Percentiles rank a stretch among this genome's conserved stretches.
phyloP scores from a whole-genome alignment of 176 grass and related monocot genomes.

The Elymus sibiricus region DNA sequence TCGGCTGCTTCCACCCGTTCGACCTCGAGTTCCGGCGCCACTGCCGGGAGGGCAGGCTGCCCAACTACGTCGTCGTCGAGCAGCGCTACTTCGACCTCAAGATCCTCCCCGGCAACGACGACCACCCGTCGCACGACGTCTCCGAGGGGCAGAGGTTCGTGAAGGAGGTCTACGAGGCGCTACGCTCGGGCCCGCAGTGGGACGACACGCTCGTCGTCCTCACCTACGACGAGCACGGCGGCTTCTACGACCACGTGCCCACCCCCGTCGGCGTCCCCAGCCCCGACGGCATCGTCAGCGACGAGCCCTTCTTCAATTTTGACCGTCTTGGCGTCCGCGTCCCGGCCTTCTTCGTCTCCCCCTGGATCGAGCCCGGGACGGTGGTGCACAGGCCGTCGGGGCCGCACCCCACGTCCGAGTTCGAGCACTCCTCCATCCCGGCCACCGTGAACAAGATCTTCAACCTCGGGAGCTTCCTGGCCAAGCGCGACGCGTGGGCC shows the following conservation, averaged over 20 bases:
- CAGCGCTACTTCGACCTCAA: constrained; percentile 82
- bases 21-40: constrained; percentile 59
- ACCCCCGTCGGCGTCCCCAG: constrained; percentile 48
- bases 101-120: constrained; percentile 67
- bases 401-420: constrained; percentile 55
- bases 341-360: constrained; percentile 67
- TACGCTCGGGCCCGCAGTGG: constrained; percentile 72
- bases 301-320: constrained; percentile 61
- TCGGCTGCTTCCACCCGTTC: constrained; percentile 51
- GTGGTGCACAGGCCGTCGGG: constrained; percentile 59
- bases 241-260: constrained; percentile 60
- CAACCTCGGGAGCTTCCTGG: constrained; percentile 70
- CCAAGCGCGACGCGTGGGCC: constrained; percentile 69
- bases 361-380: constrained; percentile 70
- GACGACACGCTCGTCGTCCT: constrained; percentile 56
- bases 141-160: constrained; percentile 64
- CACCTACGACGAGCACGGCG: constrained; percentile 87
- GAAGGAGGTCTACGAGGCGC: constrained; percentile 73
- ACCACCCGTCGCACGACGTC: constrained; percentile 82
- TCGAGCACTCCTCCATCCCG: constrained; percentile 83
- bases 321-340: constrained; percentile 78
- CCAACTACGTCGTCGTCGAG: constrained; percentile 87
- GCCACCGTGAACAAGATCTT: constrained; percentile 86
- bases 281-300: constrained; percentile 38
- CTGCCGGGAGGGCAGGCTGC: constrained; percentile 73